Percentiles rank a stretch among this genome's conserved stretches.
phyloP scores from a whole-genome alignment of 495 filamentous ascomycete genomes.

The Parachaetomium inaequale region DNA sequence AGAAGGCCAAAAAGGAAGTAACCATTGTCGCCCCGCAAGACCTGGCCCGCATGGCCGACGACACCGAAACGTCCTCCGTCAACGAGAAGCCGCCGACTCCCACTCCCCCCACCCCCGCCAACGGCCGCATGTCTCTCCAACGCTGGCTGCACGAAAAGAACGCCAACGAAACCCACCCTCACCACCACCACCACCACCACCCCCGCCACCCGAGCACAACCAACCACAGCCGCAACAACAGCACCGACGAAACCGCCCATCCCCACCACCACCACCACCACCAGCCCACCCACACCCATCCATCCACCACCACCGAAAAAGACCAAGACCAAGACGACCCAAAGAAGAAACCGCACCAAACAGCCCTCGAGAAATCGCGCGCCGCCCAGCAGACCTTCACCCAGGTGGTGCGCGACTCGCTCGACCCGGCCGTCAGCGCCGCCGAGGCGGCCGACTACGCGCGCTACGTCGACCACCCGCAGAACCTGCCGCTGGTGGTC shows the following conservation, averaged over 20 bases:
- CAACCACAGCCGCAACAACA: constrained; percentile 17
- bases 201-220: not conserved
- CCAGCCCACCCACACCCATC: not conserved
- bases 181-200: constrained; percentile 10
- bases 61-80: constrained; percentile 39
- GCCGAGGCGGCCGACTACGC: constrained; percentile 81
- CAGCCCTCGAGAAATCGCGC: constrained; percentile 59
- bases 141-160: constrained; percentile 50
- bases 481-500: constrained; percentile 82
- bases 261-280: constrained; percentile 5
- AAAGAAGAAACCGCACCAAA: constrained; percentile 36
- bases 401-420: constrained; percentile 73
- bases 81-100: constrained; percentile 33
- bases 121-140: constrained; percentile 42
- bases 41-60: constrained; percentile 29
- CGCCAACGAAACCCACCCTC: constrained; percentile 14
- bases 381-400: constrained; percentile 80
- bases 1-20: constrained; percentile 56
- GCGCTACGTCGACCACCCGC: constrained; percentile 87
- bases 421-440: constrained; percentile 71
- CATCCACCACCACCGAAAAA: not conserved
- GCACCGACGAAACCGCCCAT: constrained; percentile 12
- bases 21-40: constrained; percentile 56
- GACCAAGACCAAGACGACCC: not conserved
- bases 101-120: constrained; percentile 6